These are phyloP conservation scores for Jaminaea rosea DNA, from an alignment of 1,284 basidiomycete genomes.

Conservation along the genomic window DNA sequence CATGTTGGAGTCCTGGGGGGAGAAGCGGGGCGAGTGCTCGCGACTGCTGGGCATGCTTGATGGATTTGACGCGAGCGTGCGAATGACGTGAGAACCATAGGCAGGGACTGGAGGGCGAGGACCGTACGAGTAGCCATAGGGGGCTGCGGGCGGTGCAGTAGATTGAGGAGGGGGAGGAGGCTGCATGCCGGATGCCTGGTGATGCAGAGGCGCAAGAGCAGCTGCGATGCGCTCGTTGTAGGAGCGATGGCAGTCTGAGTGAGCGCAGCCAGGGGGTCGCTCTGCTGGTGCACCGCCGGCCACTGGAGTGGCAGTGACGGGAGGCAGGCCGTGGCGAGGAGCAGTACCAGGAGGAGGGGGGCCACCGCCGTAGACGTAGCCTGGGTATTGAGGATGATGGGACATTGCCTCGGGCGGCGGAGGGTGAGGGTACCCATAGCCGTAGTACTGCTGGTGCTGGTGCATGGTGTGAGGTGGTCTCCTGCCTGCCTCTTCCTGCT, in stretches of 20 bases:
- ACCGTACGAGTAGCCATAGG: constrained; percentile 3
- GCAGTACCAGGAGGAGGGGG: too few relatives aligned
- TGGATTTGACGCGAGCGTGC: constrained; percentile 27
- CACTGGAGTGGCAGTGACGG: constrained; percentile 2
- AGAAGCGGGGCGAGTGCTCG: constrained; percentile 39
- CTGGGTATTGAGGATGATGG: too few relatives aligned
- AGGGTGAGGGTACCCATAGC: background rate
- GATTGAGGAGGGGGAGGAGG: background rate
- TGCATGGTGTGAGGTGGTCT: background rate
- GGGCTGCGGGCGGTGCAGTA: background rate
- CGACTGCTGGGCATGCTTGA: constrained; percentile 40
- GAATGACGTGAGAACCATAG: constrained; percentile 16
- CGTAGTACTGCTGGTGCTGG: too few relatives aligned
- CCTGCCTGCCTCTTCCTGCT: constrained; percentile 29
- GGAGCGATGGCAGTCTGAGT: constrained; percentile 37
- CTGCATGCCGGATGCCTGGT: background rate
- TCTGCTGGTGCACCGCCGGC: background rate
- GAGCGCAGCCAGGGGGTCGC: constrained; percentile 29
- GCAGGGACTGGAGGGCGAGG: constrained; percentile 14
- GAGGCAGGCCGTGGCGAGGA: constrained; percentile 4
- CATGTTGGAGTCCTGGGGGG: constrained; percentile 30
- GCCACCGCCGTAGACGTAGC: too few relatives aligned
- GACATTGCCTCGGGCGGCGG: background rate
- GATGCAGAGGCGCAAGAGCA: constrained; percentile 14
- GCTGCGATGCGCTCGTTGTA: constrained; percentile 35